Conservation (phyloP, 352 stramenopile species). For the Phytophthora tentaculata region DNA sequence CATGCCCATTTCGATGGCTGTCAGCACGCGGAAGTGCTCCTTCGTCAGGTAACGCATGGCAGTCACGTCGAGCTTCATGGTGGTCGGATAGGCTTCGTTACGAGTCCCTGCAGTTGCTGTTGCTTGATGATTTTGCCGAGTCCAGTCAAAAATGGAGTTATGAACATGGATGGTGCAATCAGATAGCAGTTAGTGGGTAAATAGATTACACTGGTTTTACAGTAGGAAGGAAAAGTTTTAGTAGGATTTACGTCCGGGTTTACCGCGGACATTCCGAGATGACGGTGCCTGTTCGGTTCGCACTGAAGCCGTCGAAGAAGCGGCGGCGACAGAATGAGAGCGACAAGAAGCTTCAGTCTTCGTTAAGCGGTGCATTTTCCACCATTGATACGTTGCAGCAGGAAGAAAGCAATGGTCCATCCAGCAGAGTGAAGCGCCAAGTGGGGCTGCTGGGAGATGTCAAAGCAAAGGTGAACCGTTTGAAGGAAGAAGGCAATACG, state of each 20-base stretch:
- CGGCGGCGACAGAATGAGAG: conserved; percentile 25
- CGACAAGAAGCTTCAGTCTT: not conserved
- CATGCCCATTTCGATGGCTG: conserved; percentile 99
- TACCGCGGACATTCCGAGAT: no score
- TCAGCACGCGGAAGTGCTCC: conserved; percentile 98
- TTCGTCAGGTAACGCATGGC: conserved; percentile 94
- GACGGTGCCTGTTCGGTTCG: conserved; percentile 35
- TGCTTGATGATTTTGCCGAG: conserved; percentile 1
- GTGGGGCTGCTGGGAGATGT: conserved; percentile 65
- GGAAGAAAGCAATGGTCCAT: not conserved
- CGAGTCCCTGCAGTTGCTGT: not conserved
- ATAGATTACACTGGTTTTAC: not conserved
- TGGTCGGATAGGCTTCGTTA: conserved; percentile 1
- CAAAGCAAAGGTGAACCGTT: conserved; percentile 53
- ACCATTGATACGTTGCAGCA: conserved; percentile 13
- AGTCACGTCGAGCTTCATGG: conserved; percentile 94
- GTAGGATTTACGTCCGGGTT: no score
- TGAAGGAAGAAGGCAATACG: conserved; percentile 81
- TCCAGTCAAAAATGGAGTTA: conserved; percentile 31
- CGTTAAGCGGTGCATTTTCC: conserved; percentile 11
- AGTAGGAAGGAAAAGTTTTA: not conserved
- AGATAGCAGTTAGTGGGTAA: not conserved
- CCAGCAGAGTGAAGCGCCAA: conserved; percentile 16
- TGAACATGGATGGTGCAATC: conserved; percentile 1
- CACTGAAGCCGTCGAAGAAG: conserved; percentile 40